Percentiles rank a stretch among this genome's conserved stretches.
phyloP scores from a whole-genome alignment of 306 rosid species.

The Cicer chorassanicum region DNA sequence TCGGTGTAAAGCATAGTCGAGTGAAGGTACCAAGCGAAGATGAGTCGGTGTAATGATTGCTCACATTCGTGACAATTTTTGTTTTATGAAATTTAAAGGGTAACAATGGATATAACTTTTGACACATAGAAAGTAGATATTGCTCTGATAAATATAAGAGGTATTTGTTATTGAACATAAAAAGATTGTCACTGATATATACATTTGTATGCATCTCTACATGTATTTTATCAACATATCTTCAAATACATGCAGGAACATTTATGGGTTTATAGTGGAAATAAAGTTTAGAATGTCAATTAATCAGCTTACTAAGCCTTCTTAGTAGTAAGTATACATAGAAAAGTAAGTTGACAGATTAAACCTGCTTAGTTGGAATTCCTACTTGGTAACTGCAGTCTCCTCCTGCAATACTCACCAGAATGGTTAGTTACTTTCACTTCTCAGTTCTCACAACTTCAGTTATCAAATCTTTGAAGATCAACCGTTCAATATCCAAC shows the following conservation, averaged over 20 bases:
- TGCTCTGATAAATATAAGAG: conserved; percentile 14
- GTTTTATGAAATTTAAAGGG: too few species aligned
- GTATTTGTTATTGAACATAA: conserved; percentile 6
- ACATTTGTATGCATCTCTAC: conserved; percentile 43
- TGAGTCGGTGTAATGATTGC: background rate
- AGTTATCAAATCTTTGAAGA: conserved; percentile 89
- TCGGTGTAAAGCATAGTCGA: background rate
- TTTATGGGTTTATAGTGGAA: conserved; percentile 36
- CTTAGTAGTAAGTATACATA: conserved; percentile 40
- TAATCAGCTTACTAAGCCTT: conserved; percentile 40
- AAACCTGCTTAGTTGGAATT: conserved; percentile 39
- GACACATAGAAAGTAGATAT: conserved; percentile 10
- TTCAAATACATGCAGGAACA: conserved; percentile 44
- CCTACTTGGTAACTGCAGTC: conserved; percentile 54
- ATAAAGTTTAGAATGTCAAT: conserved; percentile 30
- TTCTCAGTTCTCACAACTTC: conserved; percentile 61
- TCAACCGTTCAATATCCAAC: conserved; percentile 87
- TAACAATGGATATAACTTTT: background rate
- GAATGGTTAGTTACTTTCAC: conserved; percentile 46
- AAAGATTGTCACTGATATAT: conserved; percentile 42
- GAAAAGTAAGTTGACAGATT: conserved; percentile 27
- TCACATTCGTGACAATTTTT: too few species aligned
- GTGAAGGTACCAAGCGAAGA: background rate
- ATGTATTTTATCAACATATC: conserved; percentile 41
- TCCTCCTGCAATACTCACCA: conserved; percentile 62